Base-by-base conservation (phyloP, 441 rosid species). In the Populus hybrid region DNA sequence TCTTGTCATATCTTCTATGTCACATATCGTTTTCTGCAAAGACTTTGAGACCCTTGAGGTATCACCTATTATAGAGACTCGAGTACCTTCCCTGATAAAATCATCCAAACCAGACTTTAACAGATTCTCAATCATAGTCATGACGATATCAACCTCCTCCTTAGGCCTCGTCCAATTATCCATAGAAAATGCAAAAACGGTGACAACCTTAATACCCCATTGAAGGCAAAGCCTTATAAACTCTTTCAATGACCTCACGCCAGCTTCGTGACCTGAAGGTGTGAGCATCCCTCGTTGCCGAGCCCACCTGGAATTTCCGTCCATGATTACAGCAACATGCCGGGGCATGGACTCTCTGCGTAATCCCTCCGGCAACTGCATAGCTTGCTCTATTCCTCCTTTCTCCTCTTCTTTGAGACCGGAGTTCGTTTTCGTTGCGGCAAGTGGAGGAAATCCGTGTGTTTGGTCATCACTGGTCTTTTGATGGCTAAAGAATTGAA, bases 321-420 rank as follows among this genome's bases (percentile, higher is more conserved):
- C 98, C 98, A 92, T 94, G 71, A 94, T 90, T 28, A 92, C 81
- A 70, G 98, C 96, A 32, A 94, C 96, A 70, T 92, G 97, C 73
- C 85, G 87, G 64, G 98, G 96, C 89, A 94, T 82, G 76, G 83
- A 73, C 66, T 90, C 90, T 4, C 75, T 40, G 9, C 28, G 81
- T 20, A 89, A 85, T 12, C 87, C 94, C 16, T 67, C 83, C 71
- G 97, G 98, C 6, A 91, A 64, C 63, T 82, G 83, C 71, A 81
- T 87, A 65, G 21, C 21, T 18, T 53, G 63, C 3, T 53, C 21
- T 53, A 6, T 6, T 53, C 63, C 23, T 53, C 63, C 63, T 6
- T 1, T 53, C 21, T 18, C 63, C 63, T 53, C 9, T 18, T 53
- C 63, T 53, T 5, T 53, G 63, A 6, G 3, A 53, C 63, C 63